phyloP scores from a whole-genome alignment of 129 eudicot species.

The Erigeron canadensis region DNA sequence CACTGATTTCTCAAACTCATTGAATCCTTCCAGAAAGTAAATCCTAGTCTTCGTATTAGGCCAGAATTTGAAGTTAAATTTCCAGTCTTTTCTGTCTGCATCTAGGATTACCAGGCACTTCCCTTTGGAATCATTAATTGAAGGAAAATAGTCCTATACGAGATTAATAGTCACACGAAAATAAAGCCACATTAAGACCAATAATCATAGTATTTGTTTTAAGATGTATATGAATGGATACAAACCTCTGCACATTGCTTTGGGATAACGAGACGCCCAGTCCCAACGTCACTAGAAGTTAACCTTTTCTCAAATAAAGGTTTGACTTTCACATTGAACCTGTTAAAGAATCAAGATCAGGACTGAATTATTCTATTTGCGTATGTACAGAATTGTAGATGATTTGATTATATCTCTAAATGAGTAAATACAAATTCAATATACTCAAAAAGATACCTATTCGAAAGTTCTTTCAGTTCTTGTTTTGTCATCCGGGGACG shows the following conservation, averaged over 20 bases:
- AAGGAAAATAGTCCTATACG: conserved; percentile 64
- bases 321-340: conserved; percentile 47
- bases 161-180: neutral
- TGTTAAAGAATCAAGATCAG: conserved; percentile 39
- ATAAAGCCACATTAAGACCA: neutral
- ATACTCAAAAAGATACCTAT: conserved; percentile 45
- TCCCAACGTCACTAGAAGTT: conserved; percentile 74
- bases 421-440: neutral
- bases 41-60: conserved; percentile 75
- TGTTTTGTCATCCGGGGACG: conserved; percentile 50
- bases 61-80: conserved; percentile 65
- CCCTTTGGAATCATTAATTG: conserved; percentile 52
- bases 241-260: conserved; percentile 92
- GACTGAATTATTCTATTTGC: conserved; percentile 1
- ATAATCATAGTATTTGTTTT: too few species aligned
- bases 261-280: conserved; percentile 75
- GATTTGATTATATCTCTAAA: neutral
- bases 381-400: neutral
- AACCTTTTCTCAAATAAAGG: conserved; percentile 79
- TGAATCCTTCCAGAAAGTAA: conserved; percentile 82
- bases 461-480: conserved; percentile 45
- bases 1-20: conserved; percentile 55
- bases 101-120: conserved; percentile 59
- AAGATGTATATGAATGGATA: neutral
- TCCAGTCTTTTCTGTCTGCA: conserved; percentile 60